Conservation (phyloP, 2,329 filamentous ascomycete genomes). For the Coniochaeta ligniaria region DNA sequence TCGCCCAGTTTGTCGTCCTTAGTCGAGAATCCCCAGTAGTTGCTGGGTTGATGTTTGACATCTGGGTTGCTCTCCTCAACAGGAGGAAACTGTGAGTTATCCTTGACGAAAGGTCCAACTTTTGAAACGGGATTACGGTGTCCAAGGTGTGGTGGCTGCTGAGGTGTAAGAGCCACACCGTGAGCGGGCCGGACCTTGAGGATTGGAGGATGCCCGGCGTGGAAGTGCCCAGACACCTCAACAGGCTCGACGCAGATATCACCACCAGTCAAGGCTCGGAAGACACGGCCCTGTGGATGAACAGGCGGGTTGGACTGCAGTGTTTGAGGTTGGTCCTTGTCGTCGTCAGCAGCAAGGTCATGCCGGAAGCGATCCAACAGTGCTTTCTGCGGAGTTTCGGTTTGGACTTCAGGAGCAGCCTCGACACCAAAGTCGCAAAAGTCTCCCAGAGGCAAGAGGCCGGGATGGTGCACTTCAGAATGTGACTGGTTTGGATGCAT, state of each 20-base stretch:
- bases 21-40: background rate
- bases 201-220: background rate
- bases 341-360: background rate
- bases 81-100: background rate
- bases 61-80: background rate
- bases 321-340: background rate
- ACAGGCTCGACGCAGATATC: background rate
- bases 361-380: background rate
- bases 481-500: constrained; percentile 1
- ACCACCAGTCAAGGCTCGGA: background rate
- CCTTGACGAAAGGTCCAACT: background rate
- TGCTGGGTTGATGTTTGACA: background rate
- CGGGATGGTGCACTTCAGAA: background rate
- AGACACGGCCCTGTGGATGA: background rate
- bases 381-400: background rate
- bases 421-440: background rate
- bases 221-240: background rate
- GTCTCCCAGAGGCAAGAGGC: background rate
- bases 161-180: background rate
- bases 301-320: background rate
- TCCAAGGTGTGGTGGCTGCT: background rate
- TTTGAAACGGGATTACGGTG: background rate
- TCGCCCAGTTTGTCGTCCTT: background rate
- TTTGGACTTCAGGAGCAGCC: background rate
- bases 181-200: background rate